phyloP scores from a whole-genome alignment of 1,284 basidiomycete species.

The Rhodotorula sp. region DNA sequence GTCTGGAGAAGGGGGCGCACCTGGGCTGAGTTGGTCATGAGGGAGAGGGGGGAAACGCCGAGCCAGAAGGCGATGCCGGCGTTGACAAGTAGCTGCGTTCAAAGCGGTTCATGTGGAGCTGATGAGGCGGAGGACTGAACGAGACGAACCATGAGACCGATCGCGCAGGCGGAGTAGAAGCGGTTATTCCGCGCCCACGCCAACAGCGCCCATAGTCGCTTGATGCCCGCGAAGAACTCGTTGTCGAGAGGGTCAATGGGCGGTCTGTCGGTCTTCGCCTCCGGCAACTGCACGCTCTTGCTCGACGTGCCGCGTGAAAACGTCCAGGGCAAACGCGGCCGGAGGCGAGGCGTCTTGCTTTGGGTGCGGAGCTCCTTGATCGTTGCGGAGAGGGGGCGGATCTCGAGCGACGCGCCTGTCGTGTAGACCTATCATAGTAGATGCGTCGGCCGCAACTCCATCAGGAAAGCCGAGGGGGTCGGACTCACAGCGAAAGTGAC shows the following conservation, averaged over 20 bases:
- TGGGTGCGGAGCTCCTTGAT: constrained; percentile 1
- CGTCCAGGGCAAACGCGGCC: not conserved
- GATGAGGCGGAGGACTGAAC: too few relatives aligned
- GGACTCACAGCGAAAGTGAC: constrained; percentile 19
- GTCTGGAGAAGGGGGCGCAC: too few relatives aligned
- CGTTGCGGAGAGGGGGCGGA: constrained; percentile 11
- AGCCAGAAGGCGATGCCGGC: constrained; percentile 14
- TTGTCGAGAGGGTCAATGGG: not conserved
- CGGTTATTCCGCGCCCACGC: constrained; percentile 28
- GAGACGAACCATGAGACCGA: constrained; percentile 8
- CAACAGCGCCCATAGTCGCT: constrained; percentile 16
- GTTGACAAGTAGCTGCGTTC: not conserved
- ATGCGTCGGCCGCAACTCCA: not conserved
- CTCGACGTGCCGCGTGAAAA: not conserved
- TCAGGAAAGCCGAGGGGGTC: not conserved
- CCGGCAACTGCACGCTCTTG: not conserved
- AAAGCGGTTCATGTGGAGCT: too few relatives aligned
- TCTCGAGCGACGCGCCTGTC: constrained; percentile 19
- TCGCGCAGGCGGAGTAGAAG: constrained; percentile 12
- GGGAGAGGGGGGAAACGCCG: constrained; percentile 8
- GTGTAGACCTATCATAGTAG: constrained; percentile 17
- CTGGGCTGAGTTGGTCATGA: constrained; percentile 9
- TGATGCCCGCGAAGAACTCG: constrained; percentile 1
- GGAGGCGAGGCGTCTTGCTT: not conserved
- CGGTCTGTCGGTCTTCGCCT: not conserved